Conservation (phyloP, 2,329 filamentous ascomycete species). For the Cytospora mali region DNA sequence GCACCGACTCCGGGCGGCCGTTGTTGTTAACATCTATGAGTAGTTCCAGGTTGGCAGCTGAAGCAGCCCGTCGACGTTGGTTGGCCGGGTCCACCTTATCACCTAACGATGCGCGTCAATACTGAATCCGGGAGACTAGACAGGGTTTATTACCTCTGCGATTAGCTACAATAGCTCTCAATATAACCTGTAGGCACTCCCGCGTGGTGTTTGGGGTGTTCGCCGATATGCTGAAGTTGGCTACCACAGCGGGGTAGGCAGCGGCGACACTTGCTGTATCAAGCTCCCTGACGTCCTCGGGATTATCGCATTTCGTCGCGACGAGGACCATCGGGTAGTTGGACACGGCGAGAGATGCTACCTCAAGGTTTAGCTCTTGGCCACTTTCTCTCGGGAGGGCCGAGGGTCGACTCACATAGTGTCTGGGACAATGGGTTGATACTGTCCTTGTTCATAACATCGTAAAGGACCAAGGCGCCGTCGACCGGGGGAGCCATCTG, state of each 20-base stretch:
- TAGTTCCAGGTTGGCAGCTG: slow-evolving; percentile 63
- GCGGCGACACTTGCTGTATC: slow-evolving; percentile 65
- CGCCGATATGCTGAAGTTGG: slow-evolving; percentile 72
- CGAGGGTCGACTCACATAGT: slow-evolving; percentile 65
- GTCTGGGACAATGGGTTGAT: slow-evolving; percentile 74
- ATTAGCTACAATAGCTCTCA: slow-evolving; percentile 69
- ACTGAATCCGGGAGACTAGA: slow-evolving; percentile 17
- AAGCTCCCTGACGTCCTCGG: slow-evolving; percentile 69
- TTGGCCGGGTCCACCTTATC: slow-evolving; percentile 26
- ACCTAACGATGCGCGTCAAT: slow-evolving; percentile 13
- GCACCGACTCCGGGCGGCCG: slow-evolving; percentile 58
- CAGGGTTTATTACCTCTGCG: slow-evolving; percentile 63
- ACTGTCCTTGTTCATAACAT: slow-evolving; percentile 78
- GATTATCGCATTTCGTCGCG: slow-evolving; percentile 86
- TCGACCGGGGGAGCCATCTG: slow-evolving; percentile 75
- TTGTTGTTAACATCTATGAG: slow-evolving; percentile 49
- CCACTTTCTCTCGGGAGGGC: not conserved
- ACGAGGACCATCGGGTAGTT: slow-evolving; percentile 78
- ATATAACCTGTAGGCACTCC: slow-evolving; percentile 73
- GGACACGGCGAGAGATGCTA: slow-evolving; percentile 74
- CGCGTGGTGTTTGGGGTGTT: slow-evolving; percentile 72
- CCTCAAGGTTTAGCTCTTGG: slow-evolving; percentile 23
- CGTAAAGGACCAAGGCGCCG: slow-evolving; percentile 83
- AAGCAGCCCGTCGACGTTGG: slow-evolving; percentile 52
- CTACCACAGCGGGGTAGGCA: slow-evolving; percentile 70